phyloP scores from a whole-genome alignment of 1,284 basidiomycete species.

The Butyriboletus appendiculatus region DNA sequence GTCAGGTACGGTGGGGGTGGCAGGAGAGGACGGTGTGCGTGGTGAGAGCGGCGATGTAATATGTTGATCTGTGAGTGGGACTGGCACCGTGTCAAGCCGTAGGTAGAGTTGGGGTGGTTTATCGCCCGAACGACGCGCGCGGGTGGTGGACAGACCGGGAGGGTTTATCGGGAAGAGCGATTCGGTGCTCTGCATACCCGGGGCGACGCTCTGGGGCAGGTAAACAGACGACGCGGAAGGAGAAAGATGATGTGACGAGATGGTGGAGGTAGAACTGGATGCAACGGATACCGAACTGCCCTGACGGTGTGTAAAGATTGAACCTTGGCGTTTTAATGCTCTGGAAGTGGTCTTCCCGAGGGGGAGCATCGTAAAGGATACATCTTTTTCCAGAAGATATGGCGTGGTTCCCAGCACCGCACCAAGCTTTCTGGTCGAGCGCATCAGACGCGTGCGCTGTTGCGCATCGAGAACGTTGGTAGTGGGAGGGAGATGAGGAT shows the following conservation, averaged over 20 bases:
- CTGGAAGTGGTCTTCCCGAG: conserved; percentile 21
- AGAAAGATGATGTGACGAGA: conserved; percentile 10
- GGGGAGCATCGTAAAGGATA: conserved; percentile 26
- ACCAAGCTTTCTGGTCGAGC: conserved; percentile 60
- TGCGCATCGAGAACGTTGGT: conserved; percentile 48
- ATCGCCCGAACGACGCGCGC: conserved; percentile 4
- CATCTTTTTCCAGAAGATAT: conserved; percentile 44
- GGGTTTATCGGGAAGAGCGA: conserved; percentile 6
- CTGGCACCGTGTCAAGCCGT: conserved; percentile 20
- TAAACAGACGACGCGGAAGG: conserved; percentile 21
- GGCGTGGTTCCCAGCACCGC: conserved; percentile 59
- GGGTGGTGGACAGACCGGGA: conserved; percentile 26
- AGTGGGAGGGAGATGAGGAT: conserved; percentile 40
- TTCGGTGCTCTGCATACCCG: conserved; percentile 7
- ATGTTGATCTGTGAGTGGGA: conserved; percentile 13
- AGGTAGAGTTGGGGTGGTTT: conserved; percentile 25
- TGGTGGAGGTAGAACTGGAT: conserved; percentile 16
- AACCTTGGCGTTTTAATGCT: conserved; percentile 36
- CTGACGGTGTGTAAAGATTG: conserved; percentile 33
- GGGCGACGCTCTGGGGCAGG: conserved; percentile 4
- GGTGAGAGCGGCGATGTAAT: conserved; percentile 12
- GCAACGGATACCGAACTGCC: conserved; percentile 18
- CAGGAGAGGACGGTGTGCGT: conserved; percentile 15
- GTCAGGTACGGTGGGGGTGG: conserved; percentile 23
- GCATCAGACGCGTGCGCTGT: conserved; percentile 55